phyloP scores from a whole-genome alignment of 1,284 basidiomycete genomes.

The Mycosarcoma mackinlayi region DNA sequence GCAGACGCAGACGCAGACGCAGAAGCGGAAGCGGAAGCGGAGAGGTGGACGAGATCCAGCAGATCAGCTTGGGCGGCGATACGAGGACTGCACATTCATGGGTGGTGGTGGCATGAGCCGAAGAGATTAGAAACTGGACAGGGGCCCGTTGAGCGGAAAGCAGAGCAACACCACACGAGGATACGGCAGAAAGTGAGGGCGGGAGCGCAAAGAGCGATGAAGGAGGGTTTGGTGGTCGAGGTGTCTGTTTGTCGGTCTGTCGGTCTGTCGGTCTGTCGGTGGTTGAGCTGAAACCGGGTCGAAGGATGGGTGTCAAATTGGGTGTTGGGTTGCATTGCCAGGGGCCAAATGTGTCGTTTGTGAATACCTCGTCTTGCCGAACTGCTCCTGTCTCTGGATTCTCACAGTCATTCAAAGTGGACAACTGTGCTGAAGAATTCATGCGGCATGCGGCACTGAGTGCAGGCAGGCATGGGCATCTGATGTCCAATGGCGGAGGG shows the following conservation, averaged over 20 bases:
- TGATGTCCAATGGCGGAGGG: constrained; percentile 9
- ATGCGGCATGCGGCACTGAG: constrained; percentile 11
- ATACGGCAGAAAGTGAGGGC: too few relatives aligned
- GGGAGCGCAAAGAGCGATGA: constrained; percentile 12
- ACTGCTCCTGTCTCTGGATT: too few relatives aligned
- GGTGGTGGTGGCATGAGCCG: constrained; percentile 2
- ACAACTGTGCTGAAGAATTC: too few relatives aligned
- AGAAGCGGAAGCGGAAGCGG: neutral
- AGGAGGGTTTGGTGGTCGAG: too few relatives aligned
- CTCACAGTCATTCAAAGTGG: too few relatives aligned
- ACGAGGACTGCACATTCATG: neutral
- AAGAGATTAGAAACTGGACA: constrained; percentile 2
- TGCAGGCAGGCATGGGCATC: neutral
- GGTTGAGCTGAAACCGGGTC: constrained; percentile 1
- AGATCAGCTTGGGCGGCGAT: neutral
- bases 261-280: neutral
- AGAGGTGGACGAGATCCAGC: constrained; percentile 1
- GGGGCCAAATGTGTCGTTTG: too few relatives aligned
- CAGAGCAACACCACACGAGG: constrained; percentile 12
- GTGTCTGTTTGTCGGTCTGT: neutral
- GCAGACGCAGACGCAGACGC: too few relatives aligned
- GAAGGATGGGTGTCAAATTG: neutral
- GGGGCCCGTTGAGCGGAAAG: constrained; percentile 33
- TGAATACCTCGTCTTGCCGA: too few relatives aligned
- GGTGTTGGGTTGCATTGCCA: constrained; percentile 2